Base-by-base conservation (phyloP, 225 moss, liverwort and hornwort species). In the Ulota crispa region DNA sequence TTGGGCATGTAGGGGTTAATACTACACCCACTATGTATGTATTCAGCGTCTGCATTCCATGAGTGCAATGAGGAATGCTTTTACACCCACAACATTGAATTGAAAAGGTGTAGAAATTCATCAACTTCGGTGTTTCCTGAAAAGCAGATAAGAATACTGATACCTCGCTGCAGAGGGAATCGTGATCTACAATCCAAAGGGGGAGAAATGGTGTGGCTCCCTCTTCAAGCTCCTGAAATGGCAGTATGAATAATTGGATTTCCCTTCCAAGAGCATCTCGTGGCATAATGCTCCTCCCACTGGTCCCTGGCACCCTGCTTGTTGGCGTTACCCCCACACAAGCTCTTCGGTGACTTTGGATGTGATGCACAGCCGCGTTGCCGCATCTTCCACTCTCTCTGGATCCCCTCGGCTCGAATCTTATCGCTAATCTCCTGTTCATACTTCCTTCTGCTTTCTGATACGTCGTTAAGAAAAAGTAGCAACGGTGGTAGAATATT, bases 51-150 rank as follows among this genome's bases (percentile, higher is more conserved):
- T 50, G 18, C 15, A 1, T 47, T 4, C 4, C 47, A 16, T 47
- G 47, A 47, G 47, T 47, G 15, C 47, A 47, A 47, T 16, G 47
- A 16, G 16, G 47, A 43, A 47, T 47, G 47, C 47, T 14, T 15
- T 47, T 14, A 47, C 45, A 47, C 50, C 50, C 50, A 50, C 50
- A 4, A 39, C 9, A 9, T 39, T 9, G 39, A 4, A 6, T 73
- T 2, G 57, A 78, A 81, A 87, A 81, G 64, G 43, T 70, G 10
- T 81, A 81, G 84, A 74, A 84, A 84, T 87, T 70, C 74, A 81
- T 87, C 68, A 81, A 81, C 87, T 83, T 73, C 77, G 18, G 18
- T 18, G 18, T 50, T 50, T 50, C 18, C 50, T 18, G 50, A 50
- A 50, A 50, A 50, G 18, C 18, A 50, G 50, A 50, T 18, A 18